phyloP scores from a whole-genome alignment of 345 rosid genomes.

The Eutrema japonicum region DNA sequence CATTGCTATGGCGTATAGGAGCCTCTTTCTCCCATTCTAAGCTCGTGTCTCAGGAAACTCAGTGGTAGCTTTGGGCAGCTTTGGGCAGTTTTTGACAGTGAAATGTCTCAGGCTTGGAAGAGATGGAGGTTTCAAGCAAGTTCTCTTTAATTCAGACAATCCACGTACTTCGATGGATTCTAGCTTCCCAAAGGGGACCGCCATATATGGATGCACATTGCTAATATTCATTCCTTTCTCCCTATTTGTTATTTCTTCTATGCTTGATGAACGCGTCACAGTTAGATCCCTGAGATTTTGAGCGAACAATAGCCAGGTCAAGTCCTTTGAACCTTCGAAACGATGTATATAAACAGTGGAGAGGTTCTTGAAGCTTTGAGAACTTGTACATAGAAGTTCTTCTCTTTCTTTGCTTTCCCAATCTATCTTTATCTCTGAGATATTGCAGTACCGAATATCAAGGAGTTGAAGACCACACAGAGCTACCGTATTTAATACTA shows the following conservation, averaged over 20 bases:
- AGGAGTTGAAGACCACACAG: conserved; percentile 9
- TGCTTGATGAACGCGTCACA: fast-evolving
- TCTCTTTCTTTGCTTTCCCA: neutral
- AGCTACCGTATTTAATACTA: conserved; percentile 14
- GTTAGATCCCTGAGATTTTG: neutral
- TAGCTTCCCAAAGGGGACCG: neutral
- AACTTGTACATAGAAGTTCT: too few species aligned
- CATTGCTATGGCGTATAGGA: too few species aligned
- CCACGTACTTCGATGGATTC: neutral
- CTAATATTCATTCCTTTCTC: too few species aligned
- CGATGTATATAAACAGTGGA: fast-evolving
- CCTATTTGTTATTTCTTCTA: neutral
- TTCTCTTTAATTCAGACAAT: neutral
- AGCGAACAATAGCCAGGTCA: neutral
- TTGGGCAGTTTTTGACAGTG: neutral
- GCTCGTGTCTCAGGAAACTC: neutral
- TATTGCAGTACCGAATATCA: neutral
- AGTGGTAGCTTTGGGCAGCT: neutral
- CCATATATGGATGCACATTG: neutral
- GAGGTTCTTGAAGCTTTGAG: neutral
- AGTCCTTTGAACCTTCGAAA: neutral
- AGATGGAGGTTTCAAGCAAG: neutral
- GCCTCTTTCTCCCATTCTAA: neutral
- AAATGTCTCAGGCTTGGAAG: neutral
- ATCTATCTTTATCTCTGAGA: neutral